phyloP scores from a whole-genome alignment of 1,139 yeast genomes.

The Diutina sp. region DNA sequence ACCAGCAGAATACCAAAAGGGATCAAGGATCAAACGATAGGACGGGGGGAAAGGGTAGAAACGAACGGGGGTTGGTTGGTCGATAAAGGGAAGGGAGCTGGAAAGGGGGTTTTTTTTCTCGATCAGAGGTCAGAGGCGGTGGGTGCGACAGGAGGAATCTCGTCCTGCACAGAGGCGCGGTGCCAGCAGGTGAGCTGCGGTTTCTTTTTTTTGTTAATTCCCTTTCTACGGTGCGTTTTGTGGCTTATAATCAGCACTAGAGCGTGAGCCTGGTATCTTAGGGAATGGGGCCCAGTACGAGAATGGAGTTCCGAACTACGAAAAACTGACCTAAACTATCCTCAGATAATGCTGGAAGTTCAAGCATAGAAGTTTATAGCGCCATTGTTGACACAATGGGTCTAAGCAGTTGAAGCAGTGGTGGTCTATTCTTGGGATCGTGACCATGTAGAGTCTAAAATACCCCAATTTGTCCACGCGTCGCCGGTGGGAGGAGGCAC shows the following conservation, averaged over 20 bases:
- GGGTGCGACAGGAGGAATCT: neutral
- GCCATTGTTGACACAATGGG: no score
- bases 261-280: neutral
- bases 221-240: neutral
- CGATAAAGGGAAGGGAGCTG: neutral
- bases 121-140: neutral
- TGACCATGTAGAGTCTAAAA: neutral
- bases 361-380: no score
- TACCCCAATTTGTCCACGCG: neutral
- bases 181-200: neutral
- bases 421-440: neutral
- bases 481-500: neutral
- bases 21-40: neutral
- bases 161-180: neutral
- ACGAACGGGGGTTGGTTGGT: neutral
- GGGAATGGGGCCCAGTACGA: neutral
- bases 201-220: no score
- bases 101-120: neutral
- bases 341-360: no score
- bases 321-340: no score
- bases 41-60: neutral
- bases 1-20: neutral
- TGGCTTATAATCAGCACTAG: neutral
- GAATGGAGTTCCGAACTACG: neutral
- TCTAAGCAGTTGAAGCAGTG: no score